Base-by-base conservation (phyloP, 192 early-diverging fungal genomes). In the Mortierella claussenii region DNA sequence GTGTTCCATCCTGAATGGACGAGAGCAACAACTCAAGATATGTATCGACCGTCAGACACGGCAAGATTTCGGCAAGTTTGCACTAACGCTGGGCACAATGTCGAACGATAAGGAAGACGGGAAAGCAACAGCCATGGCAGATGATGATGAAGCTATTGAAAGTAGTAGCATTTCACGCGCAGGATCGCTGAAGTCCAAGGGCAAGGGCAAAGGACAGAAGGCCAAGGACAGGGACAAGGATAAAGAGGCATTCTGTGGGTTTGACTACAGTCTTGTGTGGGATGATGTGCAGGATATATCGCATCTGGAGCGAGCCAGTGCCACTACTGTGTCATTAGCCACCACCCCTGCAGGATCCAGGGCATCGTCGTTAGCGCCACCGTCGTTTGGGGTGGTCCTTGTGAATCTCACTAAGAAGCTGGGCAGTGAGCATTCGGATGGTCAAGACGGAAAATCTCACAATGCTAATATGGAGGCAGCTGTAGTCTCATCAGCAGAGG, bases 231-330 rank as follows among this genome's bases (percentile, higher is more conserved):
- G 70, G 54, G 60, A 70, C 3, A 58, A 63, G 50, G 75, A 80
- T 11, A 68, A 78, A 27, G 80, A 80, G 11, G 44, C 44, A 11
- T 32, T 79, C 2, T 86, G 84, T 61, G 84, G 82, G 2, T 86
- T 83, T 62, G 84, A 86, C 31, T 71, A 67, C 31, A 68, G 84
- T 37, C 70, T 86, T 28, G 37, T 78, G 0, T 81, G 81, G 84
- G 65, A 79, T 24, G 71, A 81, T 15, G 51, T 40, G 9, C 59
- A 69, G 31, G 71, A 76, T 36, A 62, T 79, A 48, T 52, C 56
- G 11, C 24, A 54, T 12, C 42, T 55, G 4, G 74, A 80, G 26
- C 56, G 61, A 20, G 44, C 52, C n/a, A 40, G 13, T 10, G 21
- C 55, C 10, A 37, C 42, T 6, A 4, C 28, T 3, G n/a, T n/a